These are phyloP conservation scores for Leucosporidium creatinivorum DNA, from an alignment of 768 basidiomycete genomes.

Conservation along the genomic window DNA sequence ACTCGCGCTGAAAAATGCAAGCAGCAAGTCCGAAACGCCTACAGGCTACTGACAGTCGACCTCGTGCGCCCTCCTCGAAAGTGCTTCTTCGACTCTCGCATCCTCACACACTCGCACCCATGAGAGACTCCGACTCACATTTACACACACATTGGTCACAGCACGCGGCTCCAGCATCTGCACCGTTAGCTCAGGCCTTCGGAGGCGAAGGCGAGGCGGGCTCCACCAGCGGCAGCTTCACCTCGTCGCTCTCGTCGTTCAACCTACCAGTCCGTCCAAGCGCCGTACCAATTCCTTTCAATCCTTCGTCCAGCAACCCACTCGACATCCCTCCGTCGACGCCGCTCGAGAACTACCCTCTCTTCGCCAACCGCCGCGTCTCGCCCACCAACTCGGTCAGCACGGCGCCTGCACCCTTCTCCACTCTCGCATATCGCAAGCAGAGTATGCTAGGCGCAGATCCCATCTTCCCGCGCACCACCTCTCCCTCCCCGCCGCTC, in stretches of 20 bases:
- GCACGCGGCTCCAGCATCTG: no score
- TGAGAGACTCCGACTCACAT: no score
- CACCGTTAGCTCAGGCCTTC: no score
- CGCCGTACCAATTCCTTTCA: neutral
- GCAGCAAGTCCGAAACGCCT: no score
- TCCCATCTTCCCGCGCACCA: neutral
- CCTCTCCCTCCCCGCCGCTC: neutral
- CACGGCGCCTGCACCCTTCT: neutral
- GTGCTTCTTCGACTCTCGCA: no score
- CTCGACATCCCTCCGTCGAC: neutral
- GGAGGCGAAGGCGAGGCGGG: no score
- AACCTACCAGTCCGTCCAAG: neutral
- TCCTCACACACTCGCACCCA: no score
- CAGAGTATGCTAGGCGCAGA: neutral
- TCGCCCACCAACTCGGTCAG: neutral
- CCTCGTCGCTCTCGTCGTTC: slow-evolving; percentile 1
- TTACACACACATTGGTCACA: no score
- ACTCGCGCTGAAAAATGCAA: no score
- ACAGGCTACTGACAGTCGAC: no score
- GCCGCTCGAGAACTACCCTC: neutral
- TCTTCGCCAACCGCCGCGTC: neutral
- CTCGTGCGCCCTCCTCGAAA: no score
- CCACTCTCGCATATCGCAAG: neutral
- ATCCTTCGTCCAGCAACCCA: neutral
- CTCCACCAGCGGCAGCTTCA: neutral